Base-by-base conservation (phyloP, 352 stramenopile species). In the Phytophthora aleatoria region DNA sequence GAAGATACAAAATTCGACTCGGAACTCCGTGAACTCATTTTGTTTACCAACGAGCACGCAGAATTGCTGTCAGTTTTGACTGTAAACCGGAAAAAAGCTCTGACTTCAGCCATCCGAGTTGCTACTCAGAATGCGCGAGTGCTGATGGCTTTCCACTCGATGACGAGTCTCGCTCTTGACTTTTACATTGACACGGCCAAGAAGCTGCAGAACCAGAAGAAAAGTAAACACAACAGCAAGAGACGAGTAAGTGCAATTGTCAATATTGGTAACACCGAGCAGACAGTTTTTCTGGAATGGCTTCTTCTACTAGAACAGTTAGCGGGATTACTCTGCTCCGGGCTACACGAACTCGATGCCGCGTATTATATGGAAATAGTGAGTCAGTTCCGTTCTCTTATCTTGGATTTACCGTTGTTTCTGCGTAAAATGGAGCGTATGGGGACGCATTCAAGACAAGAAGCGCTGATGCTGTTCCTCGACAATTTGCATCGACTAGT, bases 401-500 rank as follows among this genome's bases (percentile, higher is more conserved):
- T 72, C 31, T 56, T 51, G 2, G 75, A 87, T 27, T 39, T 84
- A 1, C 77, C 75, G 0, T 2, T 50, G 7, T 81, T 84, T 53
- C 47, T 84, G 24, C 64, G 67, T 13, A 84, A 84, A 41, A 79
- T 73, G 59, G 69, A 86, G 61, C 57, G 61, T 4, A 24, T 71
- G 20, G 35, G 43, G 11, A 52, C 57, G 0, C 63, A 81, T 30
- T 74, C 73, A 4, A 60, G 70, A 38, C 36, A 65, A 12, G 59
- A 83, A 31, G 64, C 70, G 1, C 38, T 81, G 0, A 30, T 70
- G 15, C 62, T 83, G 50, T 72, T 81, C 45, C 50, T 85, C 27
- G 78, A 72, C n/a, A 87, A 83, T 51, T 35, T 84, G 5, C 67
- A 85, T 48, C 59, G 55, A 5, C 30, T 85, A 11, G 48, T 87